These are phyloP conservation scores for Metschnikowia lachancei DNA, from an alignment of 805 yeast species.

Conservation along the genomic window DNA sequence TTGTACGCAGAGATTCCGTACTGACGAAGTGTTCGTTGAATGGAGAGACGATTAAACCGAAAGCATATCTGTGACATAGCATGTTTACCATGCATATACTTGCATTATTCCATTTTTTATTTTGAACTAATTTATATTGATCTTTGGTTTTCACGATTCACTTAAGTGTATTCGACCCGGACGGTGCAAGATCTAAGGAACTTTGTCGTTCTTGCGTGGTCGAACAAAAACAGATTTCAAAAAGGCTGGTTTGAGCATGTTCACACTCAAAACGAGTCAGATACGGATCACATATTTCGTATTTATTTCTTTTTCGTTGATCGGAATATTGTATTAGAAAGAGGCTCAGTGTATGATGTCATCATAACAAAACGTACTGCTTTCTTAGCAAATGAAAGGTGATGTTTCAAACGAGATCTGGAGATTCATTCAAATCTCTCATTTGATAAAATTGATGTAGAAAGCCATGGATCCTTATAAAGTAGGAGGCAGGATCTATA, in stretches of 20 bases:
- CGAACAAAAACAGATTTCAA: slow-evolving; percentile 13
- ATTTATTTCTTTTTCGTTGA: no score
- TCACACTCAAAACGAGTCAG: slow-evolving; percentile 13
- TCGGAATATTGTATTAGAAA: no score
- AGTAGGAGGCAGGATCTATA: no score
- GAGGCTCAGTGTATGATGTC: no score
- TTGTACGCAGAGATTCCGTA: slow-evolving; percentile 90
- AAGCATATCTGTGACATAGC: background rate
- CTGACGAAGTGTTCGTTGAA: slow-evolving; percentile 85
- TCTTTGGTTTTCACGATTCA: background rate
- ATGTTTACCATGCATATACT: background rate
- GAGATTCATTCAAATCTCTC: no score
- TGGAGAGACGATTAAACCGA: slow-evolving; percentile 73
- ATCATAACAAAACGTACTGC: no score
- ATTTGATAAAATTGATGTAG: no score
- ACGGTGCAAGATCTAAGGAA: slow-evolving; percentile 1
- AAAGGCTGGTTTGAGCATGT: slow-evolving; percentile 11
- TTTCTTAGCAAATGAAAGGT: no score
- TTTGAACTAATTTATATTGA: background rate
- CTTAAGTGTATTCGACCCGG: slow-evolving; percentile 8
- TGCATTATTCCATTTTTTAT: background rate
- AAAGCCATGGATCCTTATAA: no score
- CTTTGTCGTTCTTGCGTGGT: slow-evolving; percentile 15
- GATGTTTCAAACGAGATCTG: no score
- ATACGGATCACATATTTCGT: slow-evolving; percentile 19